Evolutionary conservation across 164 flowering plant species (phyloP).

Genomic region (Warburgia ugandensis): DNA sequence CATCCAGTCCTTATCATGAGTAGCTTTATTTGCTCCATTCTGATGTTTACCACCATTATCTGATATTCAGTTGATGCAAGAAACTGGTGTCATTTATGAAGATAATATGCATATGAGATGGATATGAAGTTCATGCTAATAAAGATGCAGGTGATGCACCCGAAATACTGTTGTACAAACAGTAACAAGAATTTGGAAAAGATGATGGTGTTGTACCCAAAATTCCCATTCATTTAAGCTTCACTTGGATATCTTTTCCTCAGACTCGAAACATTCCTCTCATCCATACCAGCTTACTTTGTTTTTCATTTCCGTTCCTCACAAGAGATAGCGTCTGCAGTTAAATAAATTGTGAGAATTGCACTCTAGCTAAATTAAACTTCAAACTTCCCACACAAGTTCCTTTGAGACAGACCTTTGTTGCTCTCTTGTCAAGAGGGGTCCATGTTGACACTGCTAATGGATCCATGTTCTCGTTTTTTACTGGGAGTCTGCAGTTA

Average conservation of each 20-base stretch:
- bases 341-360: conserved; percentile 1
- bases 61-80: too few species aligned
- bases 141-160: too few species aligned
- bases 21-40: too few species aligned
- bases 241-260: conserved; percentile 18
- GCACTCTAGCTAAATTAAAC: conserved; percentile 1
- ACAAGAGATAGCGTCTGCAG: conserved; percentile 66
- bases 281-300: conserved; percentile 76
- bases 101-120: too few species aligned
- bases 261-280: conserved; percentile 21
- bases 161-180: too few species aligned
- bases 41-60: too few species aligned
- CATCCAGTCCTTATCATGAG: too few species aligned
- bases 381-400: too few species aligned
- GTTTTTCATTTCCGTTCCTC: conserved; percentile 50
- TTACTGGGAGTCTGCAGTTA: conserved; percentile 45
- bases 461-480: conserved; percentile 27
- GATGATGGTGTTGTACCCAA: background rate
- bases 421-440: conserved; percentile 73
- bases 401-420: conserved; percentile 38
- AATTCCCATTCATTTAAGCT: background rate
- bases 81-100: too few species aligned
- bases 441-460: conserved; percentile 38
- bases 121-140: too few species aligned
- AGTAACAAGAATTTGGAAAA: too few species aligned